Evolutionary conservation across 495 filamentous ascomycete genomes (phyloP).

Genomic region (Penicillium daleae): DNA sequence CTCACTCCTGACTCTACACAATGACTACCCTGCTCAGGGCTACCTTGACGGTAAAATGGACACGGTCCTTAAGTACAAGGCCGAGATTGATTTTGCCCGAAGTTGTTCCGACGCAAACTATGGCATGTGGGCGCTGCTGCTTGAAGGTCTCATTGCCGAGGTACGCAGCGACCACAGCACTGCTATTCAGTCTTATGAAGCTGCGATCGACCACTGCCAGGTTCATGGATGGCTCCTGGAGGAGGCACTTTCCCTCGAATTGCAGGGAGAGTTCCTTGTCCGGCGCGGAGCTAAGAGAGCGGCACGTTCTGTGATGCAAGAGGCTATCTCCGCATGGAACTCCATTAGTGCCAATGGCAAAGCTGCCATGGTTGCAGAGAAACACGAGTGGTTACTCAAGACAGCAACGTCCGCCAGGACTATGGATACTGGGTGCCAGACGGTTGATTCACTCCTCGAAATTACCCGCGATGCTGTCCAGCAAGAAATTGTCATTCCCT

Average conservation of each 20-base stretch:
- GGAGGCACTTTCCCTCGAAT: constrained; percentile 77
- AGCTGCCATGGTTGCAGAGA: constrained; percentile 67
- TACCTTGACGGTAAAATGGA: constrained; percentile 59
- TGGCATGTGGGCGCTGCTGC: constrained; percentile 70
- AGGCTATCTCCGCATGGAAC: constrained; percentile 74
- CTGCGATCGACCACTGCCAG: constrained; percentile 77
- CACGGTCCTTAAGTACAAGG: constrained; percentile 59
- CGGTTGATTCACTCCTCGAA: constrained; percentile 54
- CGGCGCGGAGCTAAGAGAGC: constrained; percentile 72
- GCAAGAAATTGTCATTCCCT: constrained; percentile 43
- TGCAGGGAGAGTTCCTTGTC: constrained; percentile 72
- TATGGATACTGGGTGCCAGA: constrained; percentile 75
- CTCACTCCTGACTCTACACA: constrained; percentile 63
- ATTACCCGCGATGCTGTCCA: constrained; percentile 60
- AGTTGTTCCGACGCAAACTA: constrained; percentile 78
- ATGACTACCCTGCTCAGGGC: constrained; percentile 54
- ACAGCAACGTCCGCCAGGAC: constrained; percentile 63
- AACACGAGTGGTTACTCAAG: constrained; percentile 72
- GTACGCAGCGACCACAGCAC: constrained; percentile 62
- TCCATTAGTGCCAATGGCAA: constrained; percentile 77
- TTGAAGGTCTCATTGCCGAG: constrained; percentile 75
- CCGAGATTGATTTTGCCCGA: constrained; percentile 70
- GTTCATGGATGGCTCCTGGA: constrained; percentile 78
- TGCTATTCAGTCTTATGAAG: constrained; percentile 71
- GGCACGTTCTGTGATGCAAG: constrained; percentile 70